Evolutionary conservation across 163 green algal genomes (phyloP).

Genomic region (Scenedesmus sp.): DNA sequence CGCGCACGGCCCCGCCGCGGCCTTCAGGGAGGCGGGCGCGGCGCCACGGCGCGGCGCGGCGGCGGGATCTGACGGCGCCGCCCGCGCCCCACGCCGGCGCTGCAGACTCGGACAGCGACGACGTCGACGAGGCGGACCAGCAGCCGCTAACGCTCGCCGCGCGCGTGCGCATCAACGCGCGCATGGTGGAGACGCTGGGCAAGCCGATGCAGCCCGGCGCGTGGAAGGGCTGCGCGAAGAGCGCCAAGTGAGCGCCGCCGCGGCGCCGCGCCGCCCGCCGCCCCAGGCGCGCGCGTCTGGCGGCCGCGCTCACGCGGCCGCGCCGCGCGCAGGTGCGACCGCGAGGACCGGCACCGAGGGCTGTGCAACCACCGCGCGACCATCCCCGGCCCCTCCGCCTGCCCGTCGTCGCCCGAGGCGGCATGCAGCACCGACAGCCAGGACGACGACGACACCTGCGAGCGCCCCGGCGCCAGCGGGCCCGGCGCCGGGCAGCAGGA

Average conservation of each 20-base stretch:
- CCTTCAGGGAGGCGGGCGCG: background rate
- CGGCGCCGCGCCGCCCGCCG: too few relatives aligned
- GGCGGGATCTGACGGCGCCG: background rate
- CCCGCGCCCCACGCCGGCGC: background rate
- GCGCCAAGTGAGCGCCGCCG: constrained; percentile 9
- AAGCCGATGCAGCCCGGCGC: constrained; percentile 11
- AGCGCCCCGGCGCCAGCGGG: too few relatives aligned
- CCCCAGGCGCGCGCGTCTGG: background rate
- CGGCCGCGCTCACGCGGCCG: background rate
- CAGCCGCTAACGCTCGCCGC: background rate
- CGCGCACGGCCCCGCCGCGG: background rate
- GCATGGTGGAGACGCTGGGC: background rate
- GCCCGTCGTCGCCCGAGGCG: background rate
- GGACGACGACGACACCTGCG: background rate
- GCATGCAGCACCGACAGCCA: constrained; percentile 31
- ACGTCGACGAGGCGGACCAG: background rate
- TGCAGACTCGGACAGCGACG: constrained; percentile 19
- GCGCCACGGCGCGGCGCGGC: background rate
- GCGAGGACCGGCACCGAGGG: constrained; percentile 35
- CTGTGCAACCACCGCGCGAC: constrained; percentile 36
- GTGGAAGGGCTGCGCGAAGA: constrained; percentile 37
- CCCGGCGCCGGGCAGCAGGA: background rate
- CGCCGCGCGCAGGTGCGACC: constrained; percentile 21
- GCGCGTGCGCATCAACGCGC: background rate
- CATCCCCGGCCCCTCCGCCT: constrained; percentile 17